Percentiles rank a stretch among this genome's conserved stretches.
phyloP scores from a whole-genome alignment of 192 early-diverging fungal genomes.

The Umbelopsis sp. region DNA sequence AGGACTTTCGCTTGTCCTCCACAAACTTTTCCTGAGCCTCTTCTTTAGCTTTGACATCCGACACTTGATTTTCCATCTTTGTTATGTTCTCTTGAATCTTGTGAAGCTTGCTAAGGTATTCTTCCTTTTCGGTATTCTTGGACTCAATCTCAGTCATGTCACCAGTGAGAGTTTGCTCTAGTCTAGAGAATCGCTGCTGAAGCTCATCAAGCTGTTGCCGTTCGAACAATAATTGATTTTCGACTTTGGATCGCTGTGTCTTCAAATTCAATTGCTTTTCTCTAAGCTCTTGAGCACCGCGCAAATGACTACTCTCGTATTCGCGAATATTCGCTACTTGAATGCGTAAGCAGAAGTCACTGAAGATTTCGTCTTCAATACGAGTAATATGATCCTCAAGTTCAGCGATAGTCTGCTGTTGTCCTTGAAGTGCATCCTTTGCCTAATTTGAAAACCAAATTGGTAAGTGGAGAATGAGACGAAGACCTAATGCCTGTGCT shows the following conservation, averaged over 20 bases:
- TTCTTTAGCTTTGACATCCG: not conserved
- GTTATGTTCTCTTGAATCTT: constrained; percentile 54
- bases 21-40: constrained; percentile 51
- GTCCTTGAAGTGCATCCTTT: not conserved
- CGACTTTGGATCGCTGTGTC: constrained; percentile 75
- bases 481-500: too few species aligned
- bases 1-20: constrained; percentile 61
- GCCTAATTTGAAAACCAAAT: not conserved
- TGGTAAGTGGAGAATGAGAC: too few species aligned
- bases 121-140: constrained; percentile 39
- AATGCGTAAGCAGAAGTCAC: constrained; percentile 74
- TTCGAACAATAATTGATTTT: constrained; percentile 83
- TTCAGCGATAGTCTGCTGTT: constrained; percentile 35
- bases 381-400: constrained; percentile 49
- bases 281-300: constrained; percentile 66
- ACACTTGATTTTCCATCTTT: constrained; percentile 37
- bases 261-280: constrained; percentile 78
- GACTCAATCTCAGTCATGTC: constrained; percentile 40
- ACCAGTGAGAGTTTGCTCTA: constrained; percentile 50
- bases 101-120: constrained; percentile 39
- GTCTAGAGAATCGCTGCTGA: constrained; percentile 57
- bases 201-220: constrained; percentile 66
- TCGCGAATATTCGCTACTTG: constrained; percentile 79
- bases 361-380: constrained; percentile 75
- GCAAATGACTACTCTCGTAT: constrained; percentile 79